Conservation (phyloP, 805 yeast genomes). For the Wickerhamomyces hampshirensis region DNA sequence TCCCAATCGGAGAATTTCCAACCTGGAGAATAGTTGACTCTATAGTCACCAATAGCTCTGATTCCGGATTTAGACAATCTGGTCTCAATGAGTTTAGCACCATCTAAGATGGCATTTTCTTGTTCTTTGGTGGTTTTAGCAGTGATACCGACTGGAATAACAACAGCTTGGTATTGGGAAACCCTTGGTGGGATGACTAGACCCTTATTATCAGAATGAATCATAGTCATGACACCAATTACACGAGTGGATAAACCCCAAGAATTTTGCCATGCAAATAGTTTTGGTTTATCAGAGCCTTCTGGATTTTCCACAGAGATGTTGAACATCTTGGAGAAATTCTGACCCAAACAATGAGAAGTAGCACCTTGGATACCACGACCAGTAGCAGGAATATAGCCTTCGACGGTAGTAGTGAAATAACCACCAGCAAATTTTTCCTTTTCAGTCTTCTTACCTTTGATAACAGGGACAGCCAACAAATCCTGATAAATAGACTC, state of each 20-base stretch:
- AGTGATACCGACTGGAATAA: constrained; percentile 93
- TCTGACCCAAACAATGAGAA: constrained; percentile 95
- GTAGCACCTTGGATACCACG: constrained; percentile 99
- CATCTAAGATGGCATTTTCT: constrained; percentile 61
- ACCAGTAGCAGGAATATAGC: constrained; percentile 96
- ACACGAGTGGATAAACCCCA: constrained; percentile 99
- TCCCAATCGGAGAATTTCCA: constrained; percentile 99
- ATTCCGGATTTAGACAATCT: constrained; percentile 57
- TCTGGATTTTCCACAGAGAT: constrained; percentile 94
- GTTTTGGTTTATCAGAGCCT: constrained; percentile 80
- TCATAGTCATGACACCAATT: constrained; percentile 99
- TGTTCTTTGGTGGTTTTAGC: constrained; percentile 76
- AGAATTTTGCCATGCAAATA: constrained; percentile 91
- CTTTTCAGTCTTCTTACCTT: constrained; percentile 93
- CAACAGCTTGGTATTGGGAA: constrained; percentile 85
- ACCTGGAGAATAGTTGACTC: constrained; percentile 95
- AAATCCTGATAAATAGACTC: constrained; percentile 82
- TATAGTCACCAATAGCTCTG: constrained; percentile 79
- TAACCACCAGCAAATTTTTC: constrained; percentile 98
- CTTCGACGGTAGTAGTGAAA: constrained; percentile 94
- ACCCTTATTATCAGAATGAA: constrained; percentile 98
- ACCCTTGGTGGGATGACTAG: constrained; percentile 96
- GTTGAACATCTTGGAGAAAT: constrained; percentile 98
- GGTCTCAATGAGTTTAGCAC: constrained; percentile 66
- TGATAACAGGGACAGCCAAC: constrained; percentile 94